Base-by-base conservation (phyloP, 2,329 filamentous ascomycete species). In the Pyrenophora seminiperda region DNA sequence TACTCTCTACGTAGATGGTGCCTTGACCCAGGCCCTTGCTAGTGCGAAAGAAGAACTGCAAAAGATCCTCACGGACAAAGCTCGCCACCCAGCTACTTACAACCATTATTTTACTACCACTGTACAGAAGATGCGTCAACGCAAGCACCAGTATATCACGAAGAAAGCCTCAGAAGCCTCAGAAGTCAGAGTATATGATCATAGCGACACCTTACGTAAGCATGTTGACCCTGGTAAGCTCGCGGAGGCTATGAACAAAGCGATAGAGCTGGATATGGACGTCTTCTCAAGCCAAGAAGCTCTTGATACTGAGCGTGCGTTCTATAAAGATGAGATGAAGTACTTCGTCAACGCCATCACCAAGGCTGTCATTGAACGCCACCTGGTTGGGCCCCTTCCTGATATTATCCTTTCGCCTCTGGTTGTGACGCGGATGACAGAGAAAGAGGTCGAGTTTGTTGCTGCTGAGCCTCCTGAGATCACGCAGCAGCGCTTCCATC, bases 11-110 rank as follows among this genome's bases (percentile, higher is more conserved):
- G 66, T 82, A 14, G 66, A 76, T n/a, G 74, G 70, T 10, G 70
- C 73, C 6, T 67, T 84, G 14, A 56, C 75, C 1, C 45, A 67
- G 1, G 57, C 78, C 11, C 53, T 75, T 7, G 31, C 54, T 3
- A 56, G 54, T 3, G 68, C 56, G 1, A 66, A 75, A 5, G 50
- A 56, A 0, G 81, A 81, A 57, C 67, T 77, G 1, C 44, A 50
- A 0, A 75, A 80, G 41, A 59, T 86, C 2, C 63, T 86, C 0
- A 59, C 66, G 9, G 78, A 80, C 66, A 78, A 73, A 53, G 63
- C 66, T 7, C 61, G 73, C 0, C 78, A 82, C 56, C 80, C 79
- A 0, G 80, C 82, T 29, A 85, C 81, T 0, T 84, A 84, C 54
- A 81, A 83, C 33, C 66, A 77, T 13, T 56, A 79, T 29, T 80